These are phyloP conservation scores for Tarenaya hassleriana DNA, from an alignment of 345 rosid genomes.

Conservation along the genomic window DNA sequence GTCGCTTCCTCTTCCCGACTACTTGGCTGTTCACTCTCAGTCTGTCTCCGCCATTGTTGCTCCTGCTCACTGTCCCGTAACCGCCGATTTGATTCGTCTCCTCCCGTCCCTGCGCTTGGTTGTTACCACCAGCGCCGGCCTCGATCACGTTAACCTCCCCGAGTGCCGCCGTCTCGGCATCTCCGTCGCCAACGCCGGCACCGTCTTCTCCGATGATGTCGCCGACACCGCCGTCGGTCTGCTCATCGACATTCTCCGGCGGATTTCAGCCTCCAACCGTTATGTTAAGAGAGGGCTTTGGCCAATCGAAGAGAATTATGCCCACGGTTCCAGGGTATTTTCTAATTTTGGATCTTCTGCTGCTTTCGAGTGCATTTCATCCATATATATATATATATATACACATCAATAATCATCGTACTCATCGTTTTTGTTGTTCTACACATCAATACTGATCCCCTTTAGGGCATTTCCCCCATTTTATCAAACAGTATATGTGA, in stretches of 20 bases:
- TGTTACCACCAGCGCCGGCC: constrained; percentile 36
- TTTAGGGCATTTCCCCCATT: too few relatives aligned
- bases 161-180: constrained; percentile 41
- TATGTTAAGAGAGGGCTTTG: constrained; percentile 33
- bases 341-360: background rate
- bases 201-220: constrained; percentile 34
- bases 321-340: constrained; percentile 35
- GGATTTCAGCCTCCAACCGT: constrained; percentile 29
- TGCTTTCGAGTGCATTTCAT: background rate
- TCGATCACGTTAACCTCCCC: constrained; percentile 37
- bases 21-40: constrained; percentile 20
- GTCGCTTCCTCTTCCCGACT: constrained; percentile 23
- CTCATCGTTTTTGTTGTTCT: background rate
- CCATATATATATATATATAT: too few relatives aligned
- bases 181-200: constrained; percentile 33
- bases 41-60: constrained; percentile 33
- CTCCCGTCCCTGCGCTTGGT: constrained; percentile 31
- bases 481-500: too few relatives aligned
- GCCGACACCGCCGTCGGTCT: constrained; percentile 41
- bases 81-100: constrained; percentile 28
- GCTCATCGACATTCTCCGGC: constrained; percentile 41
- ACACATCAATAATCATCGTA: too few relatives aligned
- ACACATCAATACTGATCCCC: too few relatives aligned
- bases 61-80: constrained; percentile 25
- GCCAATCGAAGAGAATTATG: constrained; percentile 30